Percentiles rank a stretch among this genome's conserved stretches.
phyloP scores from a whole-genome alignment of 2,329 filamentous ascomycete genomes.

The Xylaria digitata region DNA sequence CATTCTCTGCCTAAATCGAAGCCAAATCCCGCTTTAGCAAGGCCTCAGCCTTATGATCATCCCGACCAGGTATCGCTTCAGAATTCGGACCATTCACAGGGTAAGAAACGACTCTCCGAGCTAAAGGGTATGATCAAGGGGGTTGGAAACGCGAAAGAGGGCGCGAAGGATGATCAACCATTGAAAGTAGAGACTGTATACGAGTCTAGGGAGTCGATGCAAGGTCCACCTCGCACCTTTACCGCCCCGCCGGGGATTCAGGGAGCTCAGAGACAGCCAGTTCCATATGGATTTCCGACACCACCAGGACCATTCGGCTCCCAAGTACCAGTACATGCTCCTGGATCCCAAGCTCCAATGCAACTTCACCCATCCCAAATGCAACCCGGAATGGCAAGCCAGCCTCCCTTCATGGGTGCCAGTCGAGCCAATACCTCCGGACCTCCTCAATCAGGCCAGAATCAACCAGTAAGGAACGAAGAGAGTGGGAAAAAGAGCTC shows the following conservation, averaged over 20 bases:
- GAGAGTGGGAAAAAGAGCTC: constrained; percentile 44
- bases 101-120: constrained; percentile 49
- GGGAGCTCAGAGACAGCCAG: constrained; percentile 30
- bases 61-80: constrained; percentile 37
- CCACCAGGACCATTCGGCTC: constrained; percentile 15
- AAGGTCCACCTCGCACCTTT: constrained; percentile 36
- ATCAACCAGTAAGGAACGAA: constrained; percentile 42
- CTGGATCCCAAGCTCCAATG: constrained; percentile 4
- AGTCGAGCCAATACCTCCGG: constrained; percentile 37
- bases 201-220: constrained; percentile 38
- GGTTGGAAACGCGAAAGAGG: constrained; percentile 46
- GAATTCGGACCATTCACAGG: constrained; percentile 35
- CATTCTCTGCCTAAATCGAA: constrained; percentile 43
- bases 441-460: constrained; percentile 33
- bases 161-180: constrained; percentile 47
- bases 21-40: constrained; percentile 38
- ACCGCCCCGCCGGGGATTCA: constrained; percentile 21
- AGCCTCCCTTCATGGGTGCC: constrained; percentile 29
- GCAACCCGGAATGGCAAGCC: constrained; percentile 15
- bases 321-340: constrained; percentile 12
- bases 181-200: constrained; percentile 38
- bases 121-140: constrained; percentile 50
- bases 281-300: constrained; percentile 16
- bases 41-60: constrained; percentile 36
- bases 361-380: constrained; percentile 28